Conservation (phyloP, 805 yeast species). For the Wickerhamiella siamensis region DNA sequence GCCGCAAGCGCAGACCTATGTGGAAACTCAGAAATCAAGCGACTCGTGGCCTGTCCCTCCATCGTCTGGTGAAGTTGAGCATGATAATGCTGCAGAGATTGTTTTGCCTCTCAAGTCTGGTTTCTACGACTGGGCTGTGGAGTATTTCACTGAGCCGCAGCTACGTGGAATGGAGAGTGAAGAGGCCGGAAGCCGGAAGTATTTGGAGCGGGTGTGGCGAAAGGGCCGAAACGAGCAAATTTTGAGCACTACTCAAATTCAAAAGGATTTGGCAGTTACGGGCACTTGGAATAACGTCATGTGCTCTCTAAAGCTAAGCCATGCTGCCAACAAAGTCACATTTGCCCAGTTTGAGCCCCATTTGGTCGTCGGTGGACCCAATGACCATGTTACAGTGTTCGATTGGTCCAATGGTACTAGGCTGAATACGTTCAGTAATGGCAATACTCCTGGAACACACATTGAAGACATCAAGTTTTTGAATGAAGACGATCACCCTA, state of each 20-base stretch:
- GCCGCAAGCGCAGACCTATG: background rate
- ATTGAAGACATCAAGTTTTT: constrained; percentile 75
- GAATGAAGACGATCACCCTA: constrained; percentile 84
- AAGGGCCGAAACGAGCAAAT: constrained; percentile 76
- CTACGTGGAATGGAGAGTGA: constrained; percentile 72
- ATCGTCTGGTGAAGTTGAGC: background rate
- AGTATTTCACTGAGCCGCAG: constrained; percentile 93
- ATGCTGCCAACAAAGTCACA: constrained; percentile 31
- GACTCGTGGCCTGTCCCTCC: background rate
- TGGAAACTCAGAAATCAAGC: background rate
- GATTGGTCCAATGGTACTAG: constrained; percentile 61
- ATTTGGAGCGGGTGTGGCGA: constrained; percentile 73
- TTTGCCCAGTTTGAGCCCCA: constrained; percentile 88
- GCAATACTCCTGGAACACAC: constrained; percentile 75
- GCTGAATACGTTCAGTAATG: constrained; percentile 60
- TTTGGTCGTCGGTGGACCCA: constrained; percentile 66
- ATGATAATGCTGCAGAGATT: background rate
- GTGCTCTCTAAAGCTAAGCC: constrained; percentile 41
- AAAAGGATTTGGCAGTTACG: constrained; percentile 63
- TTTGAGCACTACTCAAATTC: constrained; percentile 79
- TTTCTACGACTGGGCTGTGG: constrained; percentile 39
- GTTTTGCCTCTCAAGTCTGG: constrained; percentile 24
- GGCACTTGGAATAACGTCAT: constrained; percentile 76
- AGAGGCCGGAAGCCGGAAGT: constrained; percentile 83
- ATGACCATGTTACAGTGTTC: constrained; percentile 71